Evolutionary conservation across 345 rosid genomes (phyloP).

Genomic region (Sisymbrium irio): DNA sequence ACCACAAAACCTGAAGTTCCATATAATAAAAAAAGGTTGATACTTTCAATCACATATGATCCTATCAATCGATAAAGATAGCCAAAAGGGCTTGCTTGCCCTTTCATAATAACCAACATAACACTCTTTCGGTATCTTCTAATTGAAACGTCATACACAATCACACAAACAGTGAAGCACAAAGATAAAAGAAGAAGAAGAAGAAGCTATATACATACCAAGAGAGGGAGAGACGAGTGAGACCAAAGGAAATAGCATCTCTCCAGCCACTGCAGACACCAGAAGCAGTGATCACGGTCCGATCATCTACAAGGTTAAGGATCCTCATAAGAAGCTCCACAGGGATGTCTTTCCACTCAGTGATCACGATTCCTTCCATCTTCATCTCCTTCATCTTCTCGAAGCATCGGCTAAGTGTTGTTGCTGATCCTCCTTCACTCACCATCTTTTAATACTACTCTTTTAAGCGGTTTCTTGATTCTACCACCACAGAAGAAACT

Average conservation of each 20-base stretch:
- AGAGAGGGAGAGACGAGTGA: constrained; percentile 71
- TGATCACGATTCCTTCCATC: constrained; percentile 47
- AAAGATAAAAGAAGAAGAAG: neutral
- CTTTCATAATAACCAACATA: neutral
- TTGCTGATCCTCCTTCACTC: constrained; percentile 38
- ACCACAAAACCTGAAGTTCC: neutral
- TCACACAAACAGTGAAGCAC: neutral
- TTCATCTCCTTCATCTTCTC: constrained; percentile 56
- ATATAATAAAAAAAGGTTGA: neutral
- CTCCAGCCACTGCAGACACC: constrained; percentile 94
- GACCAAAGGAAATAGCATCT: constrained; percentile 77
- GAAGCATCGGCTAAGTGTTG: constrained; percentile 51
- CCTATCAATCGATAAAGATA: neutral
- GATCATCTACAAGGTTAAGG: constrained; percentile 72
- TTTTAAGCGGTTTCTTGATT: constrained; percentile 24
- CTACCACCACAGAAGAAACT: constrained; percentile 32
- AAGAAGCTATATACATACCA: constrained; percentile 46
- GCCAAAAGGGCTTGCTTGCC: neutral
- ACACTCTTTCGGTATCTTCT: neutral
- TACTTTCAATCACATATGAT: constrained; percentile 4
- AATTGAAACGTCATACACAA: constrained; percentile 3
- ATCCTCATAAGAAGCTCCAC: constrained; percentile 76
- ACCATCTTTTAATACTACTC: constrained; percentile 28
- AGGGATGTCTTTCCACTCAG: constrained; percentile 90
- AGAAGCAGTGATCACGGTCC: constrained; percentile 70